Conservation (phyloP, 257 asterid genomes). For the Solanum stenotomum region DNA sequence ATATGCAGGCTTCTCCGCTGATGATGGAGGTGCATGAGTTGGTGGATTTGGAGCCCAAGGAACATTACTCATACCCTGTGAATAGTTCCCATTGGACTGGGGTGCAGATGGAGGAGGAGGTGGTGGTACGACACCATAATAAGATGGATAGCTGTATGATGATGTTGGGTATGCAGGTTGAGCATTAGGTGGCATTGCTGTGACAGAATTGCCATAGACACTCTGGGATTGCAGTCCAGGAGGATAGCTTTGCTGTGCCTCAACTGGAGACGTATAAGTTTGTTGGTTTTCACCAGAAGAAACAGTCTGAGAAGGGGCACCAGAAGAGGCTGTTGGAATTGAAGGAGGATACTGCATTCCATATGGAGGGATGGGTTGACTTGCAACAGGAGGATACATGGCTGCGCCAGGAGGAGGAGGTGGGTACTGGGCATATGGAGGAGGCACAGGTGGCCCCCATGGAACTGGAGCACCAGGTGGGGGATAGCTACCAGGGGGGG, state of each 20-base stretch:
- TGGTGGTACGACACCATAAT: constrained; percentile 42
- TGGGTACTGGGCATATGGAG: constrained; percentile 51
- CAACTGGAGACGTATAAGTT: constrained; percentile 51
- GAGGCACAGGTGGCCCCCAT: constrained; percentile 74
- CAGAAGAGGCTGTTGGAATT: constrained; percentile 50
- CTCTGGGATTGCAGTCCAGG: constrained; percentile 67
- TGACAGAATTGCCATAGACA: constrained; percentile 38
- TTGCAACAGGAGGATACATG: constrained; percentile 47
- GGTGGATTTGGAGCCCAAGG: constrained; percentile 83
- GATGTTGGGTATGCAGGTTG: constrained; percentile 48
- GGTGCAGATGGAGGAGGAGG: constrained; percentile 57
- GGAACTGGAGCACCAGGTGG: constrained; percentile 41
- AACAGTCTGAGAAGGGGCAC: constrained; percentile 30
- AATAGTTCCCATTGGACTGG: constrained; percentile 38
- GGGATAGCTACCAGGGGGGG: constrained; percentile 45
- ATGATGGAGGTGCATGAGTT: constrained; percentile 46
- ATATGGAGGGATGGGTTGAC: constrained; percentile 48
- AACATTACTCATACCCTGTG: constrained; percentile 51
- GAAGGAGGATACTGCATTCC: constrained; percentile 70
- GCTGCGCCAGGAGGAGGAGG: constrained; percentile 86
- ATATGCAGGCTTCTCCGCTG: constrained; percentile 45
- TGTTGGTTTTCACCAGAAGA: constrained; percentile 56
- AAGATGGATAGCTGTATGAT: constrained; percentile 56
- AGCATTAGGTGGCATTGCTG: constrained; percentile 46
- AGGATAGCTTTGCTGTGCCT: constrained; percentile 64